phyloP scores from a whole-genome alignment of 306 rosid genomes.

The Medicago truncatula region DNA sequence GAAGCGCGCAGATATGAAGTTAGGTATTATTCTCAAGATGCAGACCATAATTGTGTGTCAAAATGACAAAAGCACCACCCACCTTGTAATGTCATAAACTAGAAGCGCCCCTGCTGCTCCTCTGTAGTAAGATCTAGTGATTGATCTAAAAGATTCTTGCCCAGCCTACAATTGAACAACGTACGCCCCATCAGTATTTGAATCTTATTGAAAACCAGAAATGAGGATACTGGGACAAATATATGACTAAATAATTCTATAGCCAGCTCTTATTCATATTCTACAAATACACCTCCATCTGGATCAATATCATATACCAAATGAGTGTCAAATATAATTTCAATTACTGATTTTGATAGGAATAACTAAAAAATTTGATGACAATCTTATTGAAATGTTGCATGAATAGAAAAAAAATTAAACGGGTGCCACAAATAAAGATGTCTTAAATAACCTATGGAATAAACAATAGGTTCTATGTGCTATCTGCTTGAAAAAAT shows the following conservation, averaged over 20 bases:
- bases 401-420: conserved; percentile 25
- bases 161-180: conserved; percentile 76
- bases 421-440: conserved; percentile 7
- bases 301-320: not conserved
- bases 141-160: conserved; percentile 97
- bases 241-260: conserved; percentile 1
- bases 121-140: conserved; percentile 94
- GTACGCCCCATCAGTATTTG: conserved; percentile 34
- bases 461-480: conserved; percentile 2
- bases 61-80: conserved; percentile 25
- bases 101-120: conserved; percentile 99
- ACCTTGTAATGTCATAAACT: conserved; percentile 98
- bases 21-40: conserved; percentile 16
- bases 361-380: conserved; percentile 1
- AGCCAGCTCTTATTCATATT: not conserved
- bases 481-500: conserved; percentile 8
- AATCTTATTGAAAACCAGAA: conserved; percentile 14
- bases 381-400: conserved; percentile 1
- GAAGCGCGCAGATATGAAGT: conserved; percentile 10
- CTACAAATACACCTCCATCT: not conserved
- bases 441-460: not conserved
- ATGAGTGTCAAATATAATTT: conserved; percentile 19
- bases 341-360: conserved; percentile 4
- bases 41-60: conserved; percentile 18
- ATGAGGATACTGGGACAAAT: not conserved